Percentiles rank a stretch among this genome's conserved stretches.
Conservation (phyloP, 495 filamentous ascomycete genomes). For the Penicillium coprophilum region DNA sequence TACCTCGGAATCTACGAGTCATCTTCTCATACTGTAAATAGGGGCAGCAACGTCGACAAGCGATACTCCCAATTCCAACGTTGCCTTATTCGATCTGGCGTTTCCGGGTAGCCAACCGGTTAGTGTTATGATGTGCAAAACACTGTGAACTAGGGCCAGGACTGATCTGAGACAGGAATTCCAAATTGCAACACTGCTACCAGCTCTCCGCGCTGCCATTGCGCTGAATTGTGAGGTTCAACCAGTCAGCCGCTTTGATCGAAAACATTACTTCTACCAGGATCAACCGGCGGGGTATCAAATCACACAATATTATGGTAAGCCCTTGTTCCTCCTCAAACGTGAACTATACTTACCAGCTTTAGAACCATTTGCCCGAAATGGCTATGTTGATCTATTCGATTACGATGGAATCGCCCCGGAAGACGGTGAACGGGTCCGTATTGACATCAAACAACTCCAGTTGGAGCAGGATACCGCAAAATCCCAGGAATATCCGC, state of each 20-base stretch:
- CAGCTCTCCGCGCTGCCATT: slow-evolving; percentile 83
- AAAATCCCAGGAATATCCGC: slow-evolving; percentile 80
- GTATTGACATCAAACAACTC: slow-evolving; percentile 83
- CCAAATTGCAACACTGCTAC: slow-evolving; percentile 79
- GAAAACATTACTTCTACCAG: slow-evolving; percentile 99
- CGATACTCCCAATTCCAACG: slow-evolving; percentile 76
- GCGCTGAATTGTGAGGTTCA: slow-evolving; percentile 80
- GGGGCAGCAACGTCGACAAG: slow-evolving; percentile 67
- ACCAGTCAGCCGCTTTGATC: slow-evolving; percentile 75
- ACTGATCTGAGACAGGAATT: slow-evolving; percentile 52
- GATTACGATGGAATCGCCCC: slow-evolving; percentile 76
- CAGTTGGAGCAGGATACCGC: slow-evolving; percentile 98
- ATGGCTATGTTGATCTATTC: slow-evolving; percentile 69
- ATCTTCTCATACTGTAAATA: slow-evolving; percentile 18
- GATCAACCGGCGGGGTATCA: slow-evolving; percentile 96
- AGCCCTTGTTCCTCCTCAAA: not conserved
- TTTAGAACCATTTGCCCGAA: slow-evolving; percentile 73
- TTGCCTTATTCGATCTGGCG: slow-evolving; percentile 85
- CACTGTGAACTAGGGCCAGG: not conserved
- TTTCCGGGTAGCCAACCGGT: slow-evolving; percentile 85
- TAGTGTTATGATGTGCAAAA: slow-evolving; percentile 16
- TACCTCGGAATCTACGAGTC: not conserved
- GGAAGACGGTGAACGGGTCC: slow-evolving; percentile 63
- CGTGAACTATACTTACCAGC: slow-evolving; percentile 5
- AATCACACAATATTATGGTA: slow-evolving; percentile 91